phyloP scores from a whole-genome alignment of 2,329 filamentous ascomycete species.

The Drechslerella dactyloides region DNA sequence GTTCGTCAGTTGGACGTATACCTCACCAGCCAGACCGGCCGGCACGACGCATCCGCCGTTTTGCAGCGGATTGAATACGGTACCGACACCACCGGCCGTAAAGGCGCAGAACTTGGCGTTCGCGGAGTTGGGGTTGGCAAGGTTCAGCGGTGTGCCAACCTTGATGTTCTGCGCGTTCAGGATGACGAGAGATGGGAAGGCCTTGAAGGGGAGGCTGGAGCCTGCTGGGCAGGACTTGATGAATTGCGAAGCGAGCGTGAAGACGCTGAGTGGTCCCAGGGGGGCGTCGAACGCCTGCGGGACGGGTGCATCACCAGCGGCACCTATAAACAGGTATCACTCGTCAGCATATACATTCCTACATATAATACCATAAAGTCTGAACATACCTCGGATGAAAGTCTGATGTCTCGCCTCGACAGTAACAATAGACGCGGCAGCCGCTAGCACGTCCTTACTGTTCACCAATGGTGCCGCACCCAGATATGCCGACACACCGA shows the following conservation, averaged over 20 bases:
- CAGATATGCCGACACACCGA: conserved; percentile 75
- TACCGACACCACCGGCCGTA: conserved; percentile 61
- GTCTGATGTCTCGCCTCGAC: conserved; percentile 77
- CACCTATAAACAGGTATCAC: conserved; percentile 16
- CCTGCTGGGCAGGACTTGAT: conserved; percentile 73
- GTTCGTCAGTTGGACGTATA: conserved; percentile 71
- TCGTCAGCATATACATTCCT: conserved; percentile 9
- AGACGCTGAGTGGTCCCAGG: conserved; percentile 71
- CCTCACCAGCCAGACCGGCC: conserved; percentile 68
- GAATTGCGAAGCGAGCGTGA: conserved; percentile 75
- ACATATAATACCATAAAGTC: background rate
- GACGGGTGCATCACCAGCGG: conserved; percentile 62
- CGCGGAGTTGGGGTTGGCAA: conserved; percentile 60
- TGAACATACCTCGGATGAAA: conserved; percentile 69
- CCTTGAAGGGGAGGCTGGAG: conserved; percentile 68
- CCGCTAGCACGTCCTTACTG: conserved; percentile 67
- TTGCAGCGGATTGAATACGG: conserved; percentile 67
- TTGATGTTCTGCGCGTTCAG: conserved; percentile 51
- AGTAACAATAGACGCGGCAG: conserved; percentile 73
- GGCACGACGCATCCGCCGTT: conserved; percentile 68
- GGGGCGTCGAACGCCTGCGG: conserved; percentile 74
- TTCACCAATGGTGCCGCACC: conserved; percentile 72
- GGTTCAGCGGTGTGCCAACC: conserved; percentile 59
- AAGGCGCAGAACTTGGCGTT: conserved; percentile 59
- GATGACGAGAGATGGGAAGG: conserved; percentile 65